A percentile compares a stretch with the other conserved stretches of the same genome.
Conservation (phyloP, 1,139 yeast species). For the Suhomyces bolitotheri region DNA sequence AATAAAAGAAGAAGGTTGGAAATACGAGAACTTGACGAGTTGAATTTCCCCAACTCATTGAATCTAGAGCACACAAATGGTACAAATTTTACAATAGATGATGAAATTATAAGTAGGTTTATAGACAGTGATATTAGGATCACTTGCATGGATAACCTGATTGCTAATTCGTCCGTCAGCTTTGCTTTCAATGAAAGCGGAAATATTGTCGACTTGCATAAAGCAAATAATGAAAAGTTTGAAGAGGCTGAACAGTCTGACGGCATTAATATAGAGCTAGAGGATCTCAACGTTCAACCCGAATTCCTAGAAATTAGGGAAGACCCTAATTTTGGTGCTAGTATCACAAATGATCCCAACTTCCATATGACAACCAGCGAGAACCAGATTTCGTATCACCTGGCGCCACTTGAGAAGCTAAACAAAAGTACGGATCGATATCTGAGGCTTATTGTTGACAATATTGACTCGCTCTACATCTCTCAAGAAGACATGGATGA, state of each 20-base stretch:
- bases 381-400: conserved; percentile 5
- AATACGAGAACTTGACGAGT: conserved; percentile 15
- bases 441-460: background rate
- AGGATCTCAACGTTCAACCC: conserved; percentile 4
- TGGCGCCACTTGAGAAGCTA: background rate
- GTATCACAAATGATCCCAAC: conserved; percentile 15
- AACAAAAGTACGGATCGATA: background rate
- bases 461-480: background rate
- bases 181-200: conserved; percentile 13
- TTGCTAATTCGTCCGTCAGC: conserved; percentile 9
- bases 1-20: conserved; percentile 17
- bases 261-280: conserved; percentile 13
- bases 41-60: conserved; percentile 15
- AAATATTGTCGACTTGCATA: conserved; percentile 4
- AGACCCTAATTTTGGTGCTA: conserved; percentile 2
- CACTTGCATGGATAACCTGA: background rate
- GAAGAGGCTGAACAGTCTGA: conserved; percentile 1
- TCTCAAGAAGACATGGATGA: background rate
- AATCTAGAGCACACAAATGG: no score
- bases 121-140: conserved; percentile 5
- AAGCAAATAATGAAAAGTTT: background rate
- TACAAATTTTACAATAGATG: conserved; percentile 6
- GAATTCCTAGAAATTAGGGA: conserved; percentile 6
- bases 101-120: conserved; percentile 6
- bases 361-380: conserved; percentile 17